Conservation (phyloP, 257 asterid species). For the Lycium barbarum region DNA sequence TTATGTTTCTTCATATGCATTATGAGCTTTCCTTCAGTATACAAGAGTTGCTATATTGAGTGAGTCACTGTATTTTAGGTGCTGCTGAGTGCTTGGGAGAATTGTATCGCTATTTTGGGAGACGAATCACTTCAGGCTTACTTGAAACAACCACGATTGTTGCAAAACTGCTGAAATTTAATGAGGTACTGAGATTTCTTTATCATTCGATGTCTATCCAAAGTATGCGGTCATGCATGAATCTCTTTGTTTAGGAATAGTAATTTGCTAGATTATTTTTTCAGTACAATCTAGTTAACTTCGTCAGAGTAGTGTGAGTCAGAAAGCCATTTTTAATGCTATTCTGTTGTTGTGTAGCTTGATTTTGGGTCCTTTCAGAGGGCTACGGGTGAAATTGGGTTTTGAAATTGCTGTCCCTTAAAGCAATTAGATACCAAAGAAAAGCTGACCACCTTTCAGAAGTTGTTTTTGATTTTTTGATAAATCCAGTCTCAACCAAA, state of each 20-base stretch:
- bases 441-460: background rate
- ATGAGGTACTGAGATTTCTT: constrained; percentile 64
- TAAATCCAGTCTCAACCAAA: background rate
- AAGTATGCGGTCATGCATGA: constrained; percentile 28
- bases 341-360: background rate
- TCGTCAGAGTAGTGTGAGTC: constrained; percentile 14
- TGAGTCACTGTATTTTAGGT: constrained; percentile 52
- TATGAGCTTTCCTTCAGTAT: constrained; percentile 22
- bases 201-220: constrained; percentile 31
- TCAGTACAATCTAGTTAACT: background rate
- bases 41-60: constrained; percentile 15
- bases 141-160: constrained; percentile 85
- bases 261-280: background rate
- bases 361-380: constrained; percentile 13
- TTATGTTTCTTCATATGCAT: constrained; percentile 23
- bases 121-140: constrained; percentile 83
- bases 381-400: constrained; percentile 7
- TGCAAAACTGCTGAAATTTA: constrained; percentile 74
- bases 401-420: constrained; percentile 17
- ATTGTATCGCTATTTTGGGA: constrained; percentile 80
- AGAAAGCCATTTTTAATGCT: background rate
- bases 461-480: constrained; percentile 16
- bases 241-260: constrained; percentile 2
- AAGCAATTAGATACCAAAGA: background rate
- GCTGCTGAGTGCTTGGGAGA: constrained; percentile 97